Percentiles rank a stretch among this genome's conserved stretches.
phyloP scores from a whole-genome alignment of 306 rosid species.

The Dryas drummondii region DNA sequence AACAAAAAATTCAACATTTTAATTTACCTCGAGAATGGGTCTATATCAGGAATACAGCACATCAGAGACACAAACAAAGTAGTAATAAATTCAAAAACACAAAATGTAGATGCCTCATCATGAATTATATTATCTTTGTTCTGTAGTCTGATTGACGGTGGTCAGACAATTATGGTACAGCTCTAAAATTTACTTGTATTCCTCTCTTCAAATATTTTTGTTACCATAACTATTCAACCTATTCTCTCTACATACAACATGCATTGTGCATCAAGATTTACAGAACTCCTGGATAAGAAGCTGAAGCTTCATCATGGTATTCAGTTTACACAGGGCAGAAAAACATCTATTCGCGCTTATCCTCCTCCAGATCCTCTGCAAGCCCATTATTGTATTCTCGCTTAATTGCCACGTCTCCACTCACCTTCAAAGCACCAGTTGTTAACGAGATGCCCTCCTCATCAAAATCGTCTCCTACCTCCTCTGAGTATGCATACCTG shows the following conservation, averaged over 20 bases:
- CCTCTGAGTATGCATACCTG: conserved; percentile 88
- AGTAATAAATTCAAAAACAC: background rate
- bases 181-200: background rate
- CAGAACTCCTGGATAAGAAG: conserved; percentile 24
- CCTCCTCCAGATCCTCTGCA: conserved; percentile 81
- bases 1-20: too few relatives aligned
- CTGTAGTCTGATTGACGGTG: background rate
- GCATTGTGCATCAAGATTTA: conserved; percentile 33
- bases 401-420: conserved; percentile 49
- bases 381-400: conserved; percentile 45
- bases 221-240: conserved; percentile 14
- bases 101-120: background rate
- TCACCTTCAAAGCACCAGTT: conserved; percentile 46
- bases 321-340: conserved; percentile 18
- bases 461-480: conserved; percentile 72
- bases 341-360: conserved; percentile 68
- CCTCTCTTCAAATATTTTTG: conserved; percentile 12
- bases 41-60: background rate
- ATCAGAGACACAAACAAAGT: background rate
- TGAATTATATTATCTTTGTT: background rate
- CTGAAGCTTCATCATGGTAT: conserved; percentile 8
- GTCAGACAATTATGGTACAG: background rate
- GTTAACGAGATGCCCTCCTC: conserved; percentile 90
- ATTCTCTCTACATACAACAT: conserved; percentile 32
- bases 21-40: background rate